Percentiles rank a stretch among this genome's conserved stretches.
Conservation (phyloP, 1,139 yeast species). For the Yamadazyma atlantica region DNA sequence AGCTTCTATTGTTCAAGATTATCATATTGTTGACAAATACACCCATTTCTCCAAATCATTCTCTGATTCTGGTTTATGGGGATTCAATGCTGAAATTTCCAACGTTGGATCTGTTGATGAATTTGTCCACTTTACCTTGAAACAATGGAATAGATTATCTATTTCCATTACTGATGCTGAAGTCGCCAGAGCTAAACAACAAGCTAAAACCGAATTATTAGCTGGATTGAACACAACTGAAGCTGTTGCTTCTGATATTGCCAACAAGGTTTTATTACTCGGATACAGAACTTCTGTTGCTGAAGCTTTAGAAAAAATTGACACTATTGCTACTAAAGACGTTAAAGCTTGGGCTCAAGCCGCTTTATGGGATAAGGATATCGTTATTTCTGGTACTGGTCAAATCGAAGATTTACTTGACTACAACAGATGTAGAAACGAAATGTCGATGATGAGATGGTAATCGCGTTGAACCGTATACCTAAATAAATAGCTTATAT, state of each 20-base stretch:
- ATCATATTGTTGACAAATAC: constrained; percentile 70
- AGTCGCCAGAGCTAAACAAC: constrained; percentile 72
- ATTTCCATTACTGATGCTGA: constrained; percentile 74
- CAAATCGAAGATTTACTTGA: constrained; percentile 81
- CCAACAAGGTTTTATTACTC: constrained; percentile 55
- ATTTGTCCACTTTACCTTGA: constrained; percentile 72
- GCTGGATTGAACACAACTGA: constrained; percentile 44
- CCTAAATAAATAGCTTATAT: constrained; percentile 1
- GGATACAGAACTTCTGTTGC: constrained; percentile 62
- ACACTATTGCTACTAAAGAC: constrained; percentile 58
- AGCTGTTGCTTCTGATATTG: constrained; percentile 58
- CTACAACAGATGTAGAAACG: constrained; percentile 82
- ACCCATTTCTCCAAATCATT: constrained; percentile 70
- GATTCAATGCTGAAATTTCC: constrained; percentile 66
- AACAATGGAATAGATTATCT: constrained; percentile 85
- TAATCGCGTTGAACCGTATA: constrained; percentile 18
- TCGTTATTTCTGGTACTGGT: constrained; percentile 81
- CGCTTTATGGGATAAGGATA: constrained; percentile 80
- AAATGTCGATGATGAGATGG: constrained; percentile 85
- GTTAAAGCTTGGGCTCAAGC: constrained; percentile 73
- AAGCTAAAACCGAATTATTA: constrained; percentile 62
- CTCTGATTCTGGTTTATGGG: constrained; percentile 82
- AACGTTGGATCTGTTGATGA: constrained; percentile 66
- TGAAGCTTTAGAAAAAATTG: constrained; percentile 63
- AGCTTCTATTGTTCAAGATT: constrained; percentile 69